Percentiles rank a stretch among this genome's conserved stretches.
phyloP scores from a whole-genome alignment of 257 asterid species.

The Verbena officinalis region DNA sequence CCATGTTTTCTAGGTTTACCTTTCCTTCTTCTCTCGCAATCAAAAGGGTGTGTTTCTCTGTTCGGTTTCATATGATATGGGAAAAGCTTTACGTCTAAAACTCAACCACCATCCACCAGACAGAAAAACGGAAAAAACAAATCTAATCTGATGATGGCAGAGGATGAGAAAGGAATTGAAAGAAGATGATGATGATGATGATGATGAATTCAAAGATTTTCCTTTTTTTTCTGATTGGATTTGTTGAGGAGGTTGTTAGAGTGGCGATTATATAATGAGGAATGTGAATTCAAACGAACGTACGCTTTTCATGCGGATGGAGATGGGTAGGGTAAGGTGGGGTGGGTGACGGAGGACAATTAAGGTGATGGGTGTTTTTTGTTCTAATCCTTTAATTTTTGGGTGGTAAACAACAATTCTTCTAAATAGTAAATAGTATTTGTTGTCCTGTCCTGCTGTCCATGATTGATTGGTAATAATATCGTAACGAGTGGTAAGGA shows the following conservation, averaged over 20 bases:
- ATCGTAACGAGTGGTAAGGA: no score
- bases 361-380: no score
- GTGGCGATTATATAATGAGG: not conserved
- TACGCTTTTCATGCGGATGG: not conserved
- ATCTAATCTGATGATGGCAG: slow-evolving; percentile 18
- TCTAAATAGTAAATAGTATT: no score
- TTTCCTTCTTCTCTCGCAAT: slow-evolving; percentile 6
- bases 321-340: no score
- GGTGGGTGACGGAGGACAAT: no score
- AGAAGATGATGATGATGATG: not conserved
- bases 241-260: not conserved
- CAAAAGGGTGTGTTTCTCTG: slow-evolving; percentile 5
- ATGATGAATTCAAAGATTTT: not conserved
- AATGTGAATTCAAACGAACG: not conserved
- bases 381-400: slow-evolving; percentile 1
- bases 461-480: no score
- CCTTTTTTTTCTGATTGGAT: slow-evolving; percentile 3
- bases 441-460: no score
- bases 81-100: slow-evolving; percentile 15
- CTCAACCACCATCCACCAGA: slow-evolving; percentile 37
- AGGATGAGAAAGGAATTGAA: not conserved
- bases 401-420: slow-evolving; percentile 17
- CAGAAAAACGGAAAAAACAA: not conserved
- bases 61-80: slow-evolving; percentile 32
- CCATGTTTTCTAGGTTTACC: slow-evolving; percentile 44